These are phyloP conservation scores for Calonectria fujianensis DNA, from an alignment of 2,329 filamentous ascomycete genomes.

Conservation along the genomic window DNA sequence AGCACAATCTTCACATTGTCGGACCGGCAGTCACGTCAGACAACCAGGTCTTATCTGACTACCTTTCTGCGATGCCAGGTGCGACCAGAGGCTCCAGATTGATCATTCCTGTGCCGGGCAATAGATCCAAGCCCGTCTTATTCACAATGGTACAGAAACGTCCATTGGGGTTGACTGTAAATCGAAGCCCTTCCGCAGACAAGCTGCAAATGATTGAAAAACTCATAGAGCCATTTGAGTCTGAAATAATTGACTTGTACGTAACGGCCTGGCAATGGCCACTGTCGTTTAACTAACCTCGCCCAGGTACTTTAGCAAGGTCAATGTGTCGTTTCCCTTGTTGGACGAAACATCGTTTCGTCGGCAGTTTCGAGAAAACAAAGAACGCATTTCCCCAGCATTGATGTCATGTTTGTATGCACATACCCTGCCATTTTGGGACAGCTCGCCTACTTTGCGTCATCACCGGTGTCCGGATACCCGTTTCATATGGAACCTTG, in stretches of 20 bases:
- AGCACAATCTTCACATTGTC: conserved; percentile 72
- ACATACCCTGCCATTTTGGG: conserved; percentile 75
- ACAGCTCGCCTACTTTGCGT: conserved; percentile 65
- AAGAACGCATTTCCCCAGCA: conserved; percentile 72
- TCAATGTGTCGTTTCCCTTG: conserved; percentile 77
- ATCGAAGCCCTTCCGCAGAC: conserved; percentile 62
- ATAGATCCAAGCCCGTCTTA: conserved; percentile 62
- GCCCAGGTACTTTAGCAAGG: conserved; percentile 57
- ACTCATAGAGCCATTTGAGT: conserved; percentile 72
- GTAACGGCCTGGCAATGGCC: conserved; percentile 37
- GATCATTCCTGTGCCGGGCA: conserved; percentile 57
- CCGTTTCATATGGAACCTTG: conserved; percentile 78
- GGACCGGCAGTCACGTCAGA: conserved; percentile 76
- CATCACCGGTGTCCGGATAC: conserved; percentile 72
- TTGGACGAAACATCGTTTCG: conserved; percentile 74
- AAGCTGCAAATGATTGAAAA: conserved; percentile 76
- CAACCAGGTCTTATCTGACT: conserved; percentile 76
- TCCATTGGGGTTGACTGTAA: conserved; percentile 64
- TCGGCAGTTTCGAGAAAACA: conserved; percentile 65
- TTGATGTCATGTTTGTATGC: conserved; percentile 75
- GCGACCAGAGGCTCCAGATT: conserved; percentile 56
- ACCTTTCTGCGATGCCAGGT: conserved; percentile 64
- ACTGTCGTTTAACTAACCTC: conserved; percentile 26
- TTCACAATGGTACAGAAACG: conserved; percentile 69
- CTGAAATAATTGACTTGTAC: conserved; percentile 70